These are phyloP conservation scores for Ogataea sp. DNA, from an alignment of 805 yeast genomes.

Conservation along the genomic window DNA sequence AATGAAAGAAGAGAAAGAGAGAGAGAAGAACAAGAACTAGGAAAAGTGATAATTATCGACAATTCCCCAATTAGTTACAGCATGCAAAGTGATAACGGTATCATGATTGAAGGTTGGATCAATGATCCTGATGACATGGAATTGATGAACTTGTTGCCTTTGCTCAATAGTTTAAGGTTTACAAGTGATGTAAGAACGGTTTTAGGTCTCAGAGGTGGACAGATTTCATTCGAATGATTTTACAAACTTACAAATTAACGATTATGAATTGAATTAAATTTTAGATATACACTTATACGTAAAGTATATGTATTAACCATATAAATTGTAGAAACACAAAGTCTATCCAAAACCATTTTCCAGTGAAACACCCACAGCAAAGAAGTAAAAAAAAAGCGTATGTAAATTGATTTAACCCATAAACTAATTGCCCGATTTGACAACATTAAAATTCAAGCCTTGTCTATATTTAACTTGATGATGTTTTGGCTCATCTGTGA, in stretches of 20 bases:
- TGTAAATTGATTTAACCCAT: too few species aligned
- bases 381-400: background rate
- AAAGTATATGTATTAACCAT: too few species aligned
- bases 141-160: constrained; percentile 71
- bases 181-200: constrained; percentile 80
- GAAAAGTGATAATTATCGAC: constrained; percentile 72
- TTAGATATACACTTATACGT: background rate
- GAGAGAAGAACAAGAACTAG: constrained; percentile 38
- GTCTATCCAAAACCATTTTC: too few species aligned
- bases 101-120: constrained; percentile 96
- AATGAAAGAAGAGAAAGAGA: constrained; percentile 1
- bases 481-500: background rate
- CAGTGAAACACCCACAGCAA: too few species aligned
- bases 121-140: constrained; percentile 91
- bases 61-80: constrained; percentile 90
- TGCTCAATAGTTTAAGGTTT: constrained; percentile 65
- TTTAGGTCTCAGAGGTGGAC: constrained; percentile 69
- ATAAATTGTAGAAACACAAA: too few species aligned
- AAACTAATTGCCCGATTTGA: background rate
- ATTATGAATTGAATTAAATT: too few species aligned
- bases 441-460: background rate
- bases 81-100: constrained; percentile 78
- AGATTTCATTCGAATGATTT: constrained; percentile 40
- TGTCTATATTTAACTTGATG: background rate
- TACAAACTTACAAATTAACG: background rate